Conservation (phyloP, 2,329 filamentous ascomycete species). For the Tothia fuscella region DNA sequence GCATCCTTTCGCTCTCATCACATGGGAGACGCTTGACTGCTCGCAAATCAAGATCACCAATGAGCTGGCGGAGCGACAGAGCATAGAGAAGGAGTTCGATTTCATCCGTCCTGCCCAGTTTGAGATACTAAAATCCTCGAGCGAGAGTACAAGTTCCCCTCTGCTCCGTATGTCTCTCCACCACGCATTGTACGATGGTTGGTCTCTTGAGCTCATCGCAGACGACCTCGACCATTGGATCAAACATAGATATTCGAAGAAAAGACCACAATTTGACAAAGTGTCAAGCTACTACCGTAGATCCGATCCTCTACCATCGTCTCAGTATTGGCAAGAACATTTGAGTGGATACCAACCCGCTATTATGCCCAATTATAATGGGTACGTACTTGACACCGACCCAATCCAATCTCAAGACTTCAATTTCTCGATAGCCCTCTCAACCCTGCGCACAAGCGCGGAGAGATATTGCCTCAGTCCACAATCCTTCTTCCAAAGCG, state of each 20-base stretch:
- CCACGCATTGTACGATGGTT: constrained; percentile 85
- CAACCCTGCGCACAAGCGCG: constrained; percentile 25
- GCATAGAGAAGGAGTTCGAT: constrained; percentile 24
- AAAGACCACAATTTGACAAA: not conserved
- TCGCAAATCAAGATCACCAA: constrained; percentile 34
- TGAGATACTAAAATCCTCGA: constrained; percentile 34
- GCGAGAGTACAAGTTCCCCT: constrained; percentile 21
- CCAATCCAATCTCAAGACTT: not conserved
- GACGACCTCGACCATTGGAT: constrained; percentile 44
- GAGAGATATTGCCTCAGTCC: constrained; percentile 40
- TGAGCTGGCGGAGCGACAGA: constrained; percentile 28
- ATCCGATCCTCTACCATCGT: not conserved
- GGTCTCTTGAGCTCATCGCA: constrained; percentile 69
- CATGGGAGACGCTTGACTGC: constrained; percentile 44
- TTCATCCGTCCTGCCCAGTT: constrained; percentile 50
- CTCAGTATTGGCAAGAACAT: constrained; percentile 11
- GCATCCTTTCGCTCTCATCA: constrained; percentile 46
- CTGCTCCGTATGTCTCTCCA: constrained; percentile 53
- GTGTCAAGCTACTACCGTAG: constrained; percentile 5
- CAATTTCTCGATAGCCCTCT: not conserved
- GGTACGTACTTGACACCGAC: not conserved
- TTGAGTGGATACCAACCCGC: constrained; percentile 7
- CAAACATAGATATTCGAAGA: not conserved
- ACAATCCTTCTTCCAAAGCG: constrained; percentile 66
- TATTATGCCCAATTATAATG: constrained; percentile 11